A percentile compares a stretch with the other conserved stretches of the same genome.
Evolutionary conservation across 805 yeast genomes (phyloP).

Genomic region (Yarrowia divulgata): DNA sequence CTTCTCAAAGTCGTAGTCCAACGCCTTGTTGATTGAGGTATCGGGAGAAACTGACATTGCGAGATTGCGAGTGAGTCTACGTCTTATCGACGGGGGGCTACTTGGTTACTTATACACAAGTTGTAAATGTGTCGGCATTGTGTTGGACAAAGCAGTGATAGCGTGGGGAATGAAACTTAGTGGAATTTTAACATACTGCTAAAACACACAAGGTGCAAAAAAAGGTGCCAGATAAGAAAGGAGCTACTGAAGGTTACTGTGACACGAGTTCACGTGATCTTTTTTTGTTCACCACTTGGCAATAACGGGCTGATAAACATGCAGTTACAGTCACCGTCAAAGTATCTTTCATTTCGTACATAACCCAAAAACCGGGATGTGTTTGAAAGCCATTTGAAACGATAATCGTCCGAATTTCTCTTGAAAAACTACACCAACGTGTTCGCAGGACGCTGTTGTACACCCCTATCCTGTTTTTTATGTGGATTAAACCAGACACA

Average conservation of each 20-base stretch:
- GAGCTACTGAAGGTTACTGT: neutral
- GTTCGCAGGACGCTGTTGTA: too few relatives aligned
- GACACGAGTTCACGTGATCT: neutral
- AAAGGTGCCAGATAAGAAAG: conserved; percentile 4
- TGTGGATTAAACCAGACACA: too few relatives aligned
- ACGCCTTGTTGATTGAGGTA: conserved; percentile 36
- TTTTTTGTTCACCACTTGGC: too few relatives aligned
- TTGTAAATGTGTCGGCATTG: neutral
- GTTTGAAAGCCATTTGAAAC: too few relatives aligned
- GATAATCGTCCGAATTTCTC: too few relatives aligned
- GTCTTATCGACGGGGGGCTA: neutral
- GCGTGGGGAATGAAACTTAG: conserved; percentile 37
- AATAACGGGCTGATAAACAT: too few relatives aligned
- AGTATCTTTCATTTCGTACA: too few relatives aligned
- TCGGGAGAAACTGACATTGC: conserved; percentile 31
- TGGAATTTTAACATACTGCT: conserved; percentile 23
- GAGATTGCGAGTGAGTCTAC: conserved; percentile 3
- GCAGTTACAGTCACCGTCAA: too few relatives aligned
- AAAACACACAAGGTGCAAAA: too few relatives aligned
- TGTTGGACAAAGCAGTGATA: conserved; percentile 26
- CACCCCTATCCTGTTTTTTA: too few relatives aligned
- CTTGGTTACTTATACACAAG: conserved; percentile 11
- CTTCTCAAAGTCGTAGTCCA: conserved; percentile 37
- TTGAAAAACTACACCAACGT: too few relatives aligned
- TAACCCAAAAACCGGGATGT: too few relatives aligned